These are phyloP conservation scores for Nigrospora osmanthi DNA, from an alignment of 2,329 filamentous ascomycete genomes.

Conservation along the genomic window DNA sequence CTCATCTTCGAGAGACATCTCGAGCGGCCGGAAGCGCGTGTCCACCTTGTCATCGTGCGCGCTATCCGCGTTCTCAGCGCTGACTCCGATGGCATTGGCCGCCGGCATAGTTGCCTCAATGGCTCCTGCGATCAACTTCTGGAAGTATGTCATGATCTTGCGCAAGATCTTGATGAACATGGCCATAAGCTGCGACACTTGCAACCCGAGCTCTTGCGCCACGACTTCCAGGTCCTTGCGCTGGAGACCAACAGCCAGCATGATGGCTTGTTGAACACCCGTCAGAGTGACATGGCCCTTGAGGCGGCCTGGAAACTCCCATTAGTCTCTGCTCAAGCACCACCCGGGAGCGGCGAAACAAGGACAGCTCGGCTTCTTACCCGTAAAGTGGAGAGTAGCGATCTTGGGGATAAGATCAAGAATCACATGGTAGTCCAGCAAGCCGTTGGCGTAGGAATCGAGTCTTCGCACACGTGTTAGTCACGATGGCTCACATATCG, in stretches of 20 bases:
- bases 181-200: slow-evolving; percentile 73
- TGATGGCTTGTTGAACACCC: slow-evolving; percentile 77
- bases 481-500: too few relatives aligned
- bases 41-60: slow-evolving; percentile 62
- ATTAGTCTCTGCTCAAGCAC: too few relatives aligned
- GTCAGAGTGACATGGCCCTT: slow-evolving; percentile 60
- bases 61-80: slow-evolving; percentile 49
- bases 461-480: slow-evolving; percentile 50
- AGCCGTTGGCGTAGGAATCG: slow-evolving; percentile 92
- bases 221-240: slow-evolving; percentile 78
- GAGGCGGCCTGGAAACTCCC: slow-evolving; percentile 46
- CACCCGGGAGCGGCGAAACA: too few relatives aligned
- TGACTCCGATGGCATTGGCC: slow-evolving; percentile 48
- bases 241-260: slow-evolving; percentile 87
- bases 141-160: slow-evolving; percentile 77
- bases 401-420: slow-evolving; percentile 84
- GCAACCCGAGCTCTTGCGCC: slow-evolving; percentile 69
- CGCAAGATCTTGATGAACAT: slow-evolving; percentile 97
- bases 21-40: slow-evolving; percentile 62
- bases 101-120: slow-evolving; percentile 60
- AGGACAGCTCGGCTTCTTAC: too few relatives aligned
- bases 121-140: slow-evolving; percentile 64
- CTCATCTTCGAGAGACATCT: slow-evolving; percentile 68
- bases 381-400: slow-evolving; percentile 73
- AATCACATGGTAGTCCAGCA: slow-evolving; percentile 96